Evolutionary conservation across 2,329 filamentous ascomycete genomes (phyloP).

Genomic region (Grosmannia serpens): DNA sequence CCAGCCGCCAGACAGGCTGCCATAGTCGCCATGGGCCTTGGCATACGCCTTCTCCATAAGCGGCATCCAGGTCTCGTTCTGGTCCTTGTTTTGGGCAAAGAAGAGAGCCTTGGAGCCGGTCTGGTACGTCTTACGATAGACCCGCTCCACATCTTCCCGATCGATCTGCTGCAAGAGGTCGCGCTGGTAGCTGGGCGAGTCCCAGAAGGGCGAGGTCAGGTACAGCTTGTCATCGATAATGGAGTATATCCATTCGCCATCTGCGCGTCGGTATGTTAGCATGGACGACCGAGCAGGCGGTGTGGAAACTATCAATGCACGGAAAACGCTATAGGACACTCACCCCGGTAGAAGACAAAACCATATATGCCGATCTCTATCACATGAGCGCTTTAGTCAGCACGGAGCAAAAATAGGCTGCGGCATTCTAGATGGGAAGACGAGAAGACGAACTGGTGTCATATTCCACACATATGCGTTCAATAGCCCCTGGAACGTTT

Average conservation of each 20-base stretch:
- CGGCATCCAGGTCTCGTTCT: slow-evolving; percentile 71
- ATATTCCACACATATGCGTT: slow-evolving; percentile 63
- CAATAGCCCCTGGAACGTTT: slow-evolving; percentile 59
- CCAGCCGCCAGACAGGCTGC: slow-evolving; percentile 62
- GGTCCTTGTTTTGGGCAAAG: slow-evolving; percentile 63
- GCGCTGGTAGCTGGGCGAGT: slow-evolving; percentile 64
- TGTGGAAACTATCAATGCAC: background rate
- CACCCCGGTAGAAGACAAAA: slow-evolving; percentile 71
- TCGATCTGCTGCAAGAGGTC: slow-evolving; percentile 66
- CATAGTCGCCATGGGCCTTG: slow-evolving; percentile 71
- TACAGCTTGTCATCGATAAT: slow-evolving; percentile 89
- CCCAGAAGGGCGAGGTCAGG: slow-evolving; percentile 70
- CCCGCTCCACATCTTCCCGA: slow-evolving; percentile 51
- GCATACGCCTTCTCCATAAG: slow-evolving; percentile 72
- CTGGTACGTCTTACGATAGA: slow-evolving; percentile 59
- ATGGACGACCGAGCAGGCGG: background rate
- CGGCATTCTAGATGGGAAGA: background rate
- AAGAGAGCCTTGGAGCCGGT: slow-evolving; percentile 64
- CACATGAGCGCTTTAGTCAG: background rate
- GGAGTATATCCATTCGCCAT: slow-evolving; percentile 85
- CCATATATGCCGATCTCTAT: slow-evolving; percentile 69
- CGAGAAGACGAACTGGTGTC: slow-evolving; percentile 40
- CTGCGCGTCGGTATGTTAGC: slow-evolving; percentile 20
- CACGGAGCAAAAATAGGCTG: no score
- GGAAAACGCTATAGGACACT: no score